Percentiles rank a stretch among this genome's conserved stretches.
Conservation (phyloP, 495 filamentous ascomycete species). For the Penicillium steckii region DNA sequence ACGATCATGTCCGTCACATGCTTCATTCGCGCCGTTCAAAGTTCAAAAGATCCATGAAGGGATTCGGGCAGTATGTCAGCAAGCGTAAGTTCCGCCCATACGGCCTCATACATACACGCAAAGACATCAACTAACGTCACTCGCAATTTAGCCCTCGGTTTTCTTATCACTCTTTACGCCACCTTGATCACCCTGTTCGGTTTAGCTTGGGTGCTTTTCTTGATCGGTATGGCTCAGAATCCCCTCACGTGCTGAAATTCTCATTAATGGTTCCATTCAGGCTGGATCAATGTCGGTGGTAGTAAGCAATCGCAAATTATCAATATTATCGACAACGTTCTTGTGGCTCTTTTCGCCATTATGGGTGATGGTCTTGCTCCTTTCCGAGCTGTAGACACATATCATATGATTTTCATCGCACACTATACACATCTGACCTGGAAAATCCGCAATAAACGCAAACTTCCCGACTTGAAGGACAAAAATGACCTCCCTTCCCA, state of each 20-base stretch:
- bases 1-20: slow-evolving; percentile 81
- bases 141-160: slow-evolving; percentile 55
- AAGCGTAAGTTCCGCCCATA: slow-evolving; percentile 51
- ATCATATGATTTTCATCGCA: slow-evolving; percentile 74
- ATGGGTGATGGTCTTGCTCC: slow-evolving; percentile 77
- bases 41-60: slow-evolving; percentile 72
- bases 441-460: slow-evolving; percentile 62
- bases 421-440: slow-evolving; percentile 68
- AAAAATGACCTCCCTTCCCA: slow-evolving; percentile 67
- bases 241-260: neutral
- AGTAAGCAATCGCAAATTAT: slow-evolving; percentile 64
- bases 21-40: slow-evolving; percentile 72
- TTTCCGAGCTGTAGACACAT: slow-evolving; percentile 75
- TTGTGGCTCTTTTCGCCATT: slow-evolving; percentile 75
- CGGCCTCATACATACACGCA: neutral
- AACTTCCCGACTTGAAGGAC: slow-evolving; percentile 61
- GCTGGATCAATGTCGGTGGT: slow-evolving; percentile 80
- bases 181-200: slow-evolving; percentile 78
- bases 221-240: slow-evolving; percentile 55
- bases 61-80: slow-evolving; percentile 71
- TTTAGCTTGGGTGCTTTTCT: slow-evolving; percentile 77
- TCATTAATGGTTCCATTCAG: slow-evolving; percentile 13
- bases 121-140: slow-evolving; percentile 7
- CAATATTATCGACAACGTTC: slow-evolving; percentile 72
- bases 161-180: slow-evolving; percentile 77